Base-by-base conservation (phyloP, 2,329 filamentous ascomycete genomes). In the Immersiporthe knoxdaviesiana region DNA sequence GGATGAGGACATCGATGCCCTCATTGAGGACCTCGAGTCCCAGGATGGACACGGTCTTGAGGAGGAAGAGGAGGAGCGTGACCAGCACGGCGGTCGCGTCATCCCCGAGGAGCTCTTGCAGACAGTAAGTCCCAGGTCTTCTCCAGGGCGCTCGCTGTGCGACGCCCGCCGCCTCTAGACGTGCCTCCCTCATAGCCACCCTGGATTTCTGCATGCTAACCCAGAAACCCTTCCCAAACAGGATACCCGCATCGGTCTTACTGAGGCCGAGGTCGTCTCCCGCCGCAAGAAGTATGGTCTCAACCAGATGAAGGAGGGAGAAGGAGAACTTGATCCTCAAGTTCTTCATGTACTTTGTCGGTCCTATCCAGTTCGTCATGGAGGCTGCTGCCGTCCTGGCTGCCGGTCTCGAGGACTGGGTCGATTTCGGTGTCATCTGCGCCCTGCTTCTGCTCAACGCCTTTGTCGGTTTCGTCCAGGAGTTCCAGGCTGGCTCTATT, bases 291-390 rank as follows among this genome's bases (percentile, higher is more conserved):
- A 92, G 80, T 92, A 90, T 79, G 93, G 93, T 79, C 84, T 92
- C 77, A 97, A 97, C 79, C 90, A 93, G 79, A 93, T 97, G 92
- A 94, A 92, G 82, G 92, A 97, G 82, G n/a, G 92, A 95, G 84
- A 94, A 93, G 82, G 91, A 94, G 81, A 97, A 94, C 77, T 77
- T 94, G 69, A 81, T 94, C 71, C 85, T 96, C 76, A 96, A 97
- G 84, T 97, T 97, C 81, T 81, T 89, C 76, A 85, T 87, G 75
- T 96, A 92, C 84, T 97, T 97, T 80, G 84, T 96, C 68, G 94
- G 94, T 74, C 94, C 94, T 32, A 95, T 97, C 74, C 93, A 97
- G 79, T 95, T 95, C 81, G 93, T 97, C 78, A 97, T 97, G 93
- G 92, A 82, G 80, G 80, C 79, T 70, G 76, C 76, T 65, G 76